These are phyloP conservation scores for Xylaria sp. DNA, from an alignment of 495 filamentous ascomycete species.

Conservation along the genomic window DNA sequence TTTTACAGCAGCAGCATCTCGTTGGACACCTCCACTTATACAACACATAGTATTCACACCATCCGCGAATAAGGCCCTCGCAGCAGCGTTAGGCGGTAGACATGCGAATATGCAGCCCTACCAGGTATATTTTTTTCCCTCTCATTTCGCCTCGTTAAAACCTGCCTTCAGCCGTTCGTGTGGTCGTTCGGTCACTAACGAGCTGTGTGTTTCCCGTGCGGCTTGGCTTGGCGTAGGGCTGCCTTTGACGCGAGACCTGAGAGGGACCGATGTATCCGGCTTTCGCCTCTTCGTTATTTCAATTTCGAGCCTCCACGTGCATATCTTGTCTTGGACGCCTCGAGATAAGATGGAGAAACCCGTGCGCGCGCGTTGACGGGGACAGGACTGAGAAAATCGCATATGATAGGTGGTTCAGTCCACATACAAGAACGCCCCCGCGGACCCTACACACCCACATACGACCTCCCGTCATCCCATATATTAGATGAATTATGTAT, in stretches of 20 bases:
- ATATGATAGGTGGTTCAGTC: background rate
- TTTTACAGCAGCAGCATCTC: background rate
- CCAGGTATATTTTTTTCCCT: no score
- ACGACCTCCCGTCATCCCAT: conserved; percentile 5
- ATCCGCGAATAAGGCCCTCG: conserved; percentile 14
- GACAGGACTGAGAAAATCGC: background rate
- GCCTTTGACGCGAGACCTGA: background rate
- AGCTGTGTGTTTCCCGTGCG: background rate
- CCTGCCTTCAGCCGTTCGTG: background rate
- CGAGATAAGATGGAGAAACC: background rate
- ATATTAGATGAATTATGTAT: conserved; percentile 14
- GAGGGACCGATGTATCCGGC: background rate
- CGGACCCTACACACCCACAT: background rate
- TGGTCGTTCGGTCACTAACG: background rate
- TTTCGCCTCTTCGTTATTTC: conserved; percentile 4
- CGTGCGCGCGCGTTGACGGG: background rate
- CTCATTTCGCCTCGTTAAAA: conserved; percentile 1
- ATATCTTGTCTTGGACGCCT: background rate
- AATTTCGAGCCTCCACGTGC: background rate
- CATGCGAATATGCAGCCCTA: conserved; percentile 28
- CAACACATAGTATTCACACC: background rate
- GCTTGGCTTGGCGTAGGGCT: background rate
- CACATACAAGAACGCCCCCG: conserved; percentile 15
- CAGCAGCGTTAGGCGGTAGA: conserved; percentile 4
- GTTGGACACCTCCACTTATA: background rate